Percentiles rank a stretch among this genome's conserved stretches.
Conservation (phyloP, 1,139 yeast genomes). For the Ashbya aceris region DNA sequence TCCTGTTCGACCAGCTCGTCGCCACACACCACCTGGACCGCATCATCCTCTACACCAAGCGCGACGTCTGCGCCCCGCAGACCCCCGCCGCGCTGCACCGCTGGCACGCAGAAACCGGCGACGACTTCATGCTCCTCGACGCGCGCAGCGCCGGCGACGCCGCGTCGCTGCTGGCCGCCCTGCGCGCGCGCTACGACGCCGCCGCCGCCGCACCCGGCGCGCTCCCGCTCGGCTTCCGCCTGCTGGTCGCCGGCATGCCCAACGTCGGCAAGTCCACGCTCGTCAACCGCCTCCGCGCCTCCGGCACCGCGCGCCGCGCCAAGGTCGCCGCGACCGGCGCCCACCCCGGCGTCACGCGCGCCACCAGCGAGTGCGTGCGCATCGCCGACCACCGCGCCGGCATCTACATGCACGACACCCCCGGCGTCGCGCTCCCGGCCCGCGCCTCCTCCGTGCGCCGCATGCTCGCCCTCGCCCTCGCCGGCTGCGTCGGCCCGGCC, state of each 20-base stretch:
- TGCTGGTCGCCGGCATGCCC: slow-evolving; percentile 89
- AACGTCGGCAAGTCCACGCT: slow-evolving; percentile 96
- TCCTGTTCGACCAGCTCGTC: slow-evolving; percentile 61
- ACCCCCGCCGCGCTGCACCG: slow-evolving; percentile 13
- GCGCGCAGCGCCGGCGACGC: slow-evolving; percentile 48
- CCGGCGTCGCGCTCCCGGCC: slow-evolving; percentile 78
- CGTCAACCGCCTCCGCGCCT: slow-evolving; percentile 61
- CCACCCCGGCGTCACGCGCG: slow-evolving; percentile 83
- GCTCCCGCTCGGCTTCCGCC: slow-evolving; percentile 74
- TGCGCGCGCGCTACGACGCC: slow-evolving; percentile 37
- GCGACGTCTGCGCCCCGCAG: slow-evolving; percentile 15
- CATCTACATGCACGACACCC: slow-evolving; percentile 76
- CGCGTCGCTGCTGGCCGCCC: slow-evolving; percentile 38
- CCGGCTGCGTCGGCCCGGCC: slow-evolving; percentile 67
- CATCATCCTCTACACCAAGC: slow-evolving; percentile 27
- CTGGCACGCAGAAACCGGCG: slow-evolving; percentile 40
- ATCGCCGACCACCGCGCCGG: slow-evolving; percentile 50
- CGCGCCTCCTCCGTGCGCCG: slow-evolving; percentile 55
- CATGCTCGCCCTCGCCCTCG: slow-evolving; percentile 66
- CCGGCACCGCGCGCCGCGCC: slow-evolving; percentile 31
- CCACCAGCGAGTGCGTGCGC: slow-evolving; percentile 67
- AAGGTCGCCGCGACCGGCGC: slow-evolving; percentile 84
- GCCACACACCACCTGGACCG: slow-evolving; percentile 11
- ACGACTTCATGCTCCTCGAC: slow-evolving; percentile 52
- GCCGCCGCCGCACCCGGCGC: slow-evolving; percentile 31